Evolutionary conservation across 768 basidiomycete species (phyloP), one percentile per base, ranked within the genome.

Genomic region (Auriscalpium orientale): DNA sequence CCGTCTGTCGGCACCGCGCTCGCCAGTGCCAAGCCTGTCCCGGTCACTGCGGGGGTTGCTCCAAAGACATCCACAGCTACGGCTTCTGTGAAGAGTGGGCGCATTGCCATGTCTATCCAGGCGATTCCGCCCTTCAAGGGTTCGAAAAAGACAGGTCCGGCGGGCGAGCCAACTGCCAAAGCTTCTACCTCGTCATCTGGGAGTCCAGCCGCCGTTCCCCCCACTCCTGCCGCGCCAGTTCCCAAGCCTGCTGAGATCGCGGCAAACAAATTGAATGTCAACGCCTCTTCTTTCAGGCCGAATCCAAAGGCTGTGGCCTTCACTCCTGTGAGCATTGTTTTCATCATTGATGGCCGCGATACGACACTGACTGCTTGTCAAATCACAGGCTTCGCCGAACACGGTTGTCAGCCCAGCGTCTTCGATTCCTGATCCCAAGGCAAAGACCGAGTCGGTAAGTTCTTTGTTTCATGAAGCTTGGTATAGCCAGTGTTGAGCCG

Each of bases 41-140:
- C 53, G 10, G 46, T 11, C 22, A 48, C 40, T 18, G 46, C 45
- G 2, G 34, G 28, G 38, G 22, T 18, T 7, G 4, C 35, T 37
- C 20, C 38, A 9, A 37, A 40, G 18, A 20, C 53, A 15, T 18
- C 20, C 4, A 7, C 55, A 6, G 38, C 36, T 20, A 7, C 46
- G 54, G 49, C 18, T 51, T 37, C 28, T 52, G 22, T 9, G 33
- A 56, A 47, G 69, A 59, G 60, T 58, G 46, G 34, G 20, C 66
- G 62, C 55, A 79, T 85, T 61, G 75, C 61, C 53, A 95, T 95
- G 91, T 74, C 81, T 65, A 95, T 98, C 57, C 89, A 91, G 63
- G 64, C 85, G 35, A 98, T 98, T 61, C 95, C 95, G 11, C 87
- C 95, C 10, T 98, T 93, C 79, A 87, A 84, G 66, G 87, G 91